phyloP scores from a whole-genome alignment of 2,329 filamentous ascomycete genomes.

The Penicillium palitans region DNA sequence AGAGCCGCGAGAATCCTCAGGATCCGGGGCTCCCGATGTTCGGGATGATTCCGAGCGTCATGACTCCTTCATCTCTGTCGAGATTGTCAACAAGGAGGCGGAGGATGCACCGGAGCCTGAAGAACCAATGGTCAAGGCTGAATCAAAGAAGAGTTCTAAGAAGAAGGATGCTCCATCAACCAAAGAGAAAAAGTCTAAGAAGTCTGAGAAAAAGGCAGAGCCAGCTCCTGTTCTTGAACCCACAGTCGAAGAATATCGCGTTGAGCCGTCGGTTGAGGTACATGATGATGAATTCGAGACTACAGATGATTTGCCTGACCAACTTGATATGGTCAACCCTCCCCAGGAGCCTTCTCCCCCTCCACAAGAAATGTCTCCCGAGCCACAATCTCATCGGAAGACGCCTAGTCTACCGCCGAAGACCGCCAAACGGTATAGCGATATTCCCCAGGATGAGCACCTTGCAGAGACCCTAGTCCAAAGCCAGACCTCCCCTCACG shows the following conservation, averaged over 20 bases:
- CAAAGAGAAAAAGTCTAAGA: constrained; percentile 31
- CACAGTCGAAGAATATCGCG: constrained; percentile 7
- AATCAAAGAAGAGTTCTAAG: constrained; percentile 28
- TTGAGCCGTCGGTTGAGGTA: constrained; percentile 11
- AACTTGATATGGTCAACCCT: constrained; percentile 23
- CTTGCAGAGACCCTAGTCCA: constrained; percentile 33
- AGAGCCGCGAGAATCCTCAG: constrained; percentile 7
- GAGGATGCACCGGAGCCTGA: constrained; percentile 33
- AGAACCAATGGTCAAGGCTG: constrained; percentile 22
- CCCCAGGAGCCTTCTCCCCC: constrained; percentile 18
- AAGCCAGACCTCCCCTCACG: constrained; percentile 24
- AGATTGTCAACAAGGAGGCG: constrained; percentile 31
- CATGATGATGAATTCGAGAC: constrained; percentile 19
- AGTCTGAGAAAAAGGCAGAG: constrained; percentile 29
- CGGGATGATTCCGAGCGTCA: constrained; percentile 21
- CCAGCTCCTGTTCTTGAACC: constrained; percentile 14
- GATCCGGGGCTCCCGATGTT: neutral
- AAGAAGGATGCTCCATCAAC: constrained; percentile 28
- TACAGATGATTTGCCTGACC: constrained; percentile 22
- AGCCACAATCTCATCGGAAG: constrained; percentile 21
- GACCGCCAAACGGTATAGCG: constrained; percentile 40
- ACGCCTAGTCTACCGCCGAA: constrained; percentile 37
- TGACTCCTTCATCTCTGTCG: constrained; percentile 34
- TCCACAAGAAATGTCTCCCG: constrained; percentile 13
- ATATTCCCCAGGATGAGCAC: constrained; percentile 40